Evolutionary conservation across 306 rosid species (phyloP).

Genomic region (Nissolia schottii): DNA sequence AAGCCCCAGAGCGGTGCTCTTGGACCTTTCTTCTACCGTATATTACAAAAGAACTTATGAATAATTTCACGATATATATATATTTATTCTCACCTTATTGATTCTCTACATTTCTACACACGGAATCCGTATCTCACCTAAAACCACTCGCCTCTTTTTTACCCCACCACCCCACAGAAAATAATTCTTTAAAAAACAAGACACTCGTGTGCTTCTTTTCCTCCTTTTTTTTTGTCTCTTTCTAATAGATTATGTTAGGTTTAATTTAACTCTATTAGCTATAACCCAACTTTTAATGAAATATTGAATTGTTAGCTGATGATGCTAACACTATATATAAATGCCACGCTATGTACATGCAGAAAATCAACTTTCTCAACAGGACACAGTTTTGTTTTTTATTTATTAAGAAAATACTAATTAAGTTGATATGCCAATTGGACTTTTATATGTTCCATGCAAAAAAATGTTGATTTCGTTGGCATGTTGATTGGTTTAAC

Average conservation of each 20-base stretch:
- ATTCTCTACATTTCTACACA: neutral
- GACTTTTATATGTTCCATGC: neutral
- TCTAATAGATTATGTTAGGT: conserved; percentile 2
- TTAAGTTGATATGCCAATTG: neutral
- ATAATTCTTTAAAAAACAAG: neutral
- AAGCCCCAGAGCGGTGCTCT: conserved; percentile 72
- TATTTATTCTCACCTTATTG: neutral
- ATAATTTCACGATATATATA: neutral
- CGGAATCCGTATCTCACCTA: conserved; percentile 24
- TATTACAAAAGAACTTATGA: neutral
- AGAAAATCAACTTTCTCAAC: neutral
- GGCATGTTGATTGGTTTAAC: neutral
- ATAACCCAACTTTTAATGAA: neutral
- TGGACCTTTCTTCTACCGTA: conserved; percentile 62
- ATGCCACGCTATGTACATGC: neutral
- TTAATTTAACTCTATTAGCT: conserved; percentile 19
- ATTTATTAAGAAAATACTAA: neutral
- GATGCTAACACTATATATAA: neutral
- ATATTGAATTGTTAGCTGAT: neutral
- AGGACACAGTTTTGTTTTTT: neutral
- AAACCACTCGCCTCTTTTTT: conserved; percentile 13
- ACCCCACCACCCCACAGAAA: neutral
- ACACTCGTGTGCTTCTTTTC: neutral
- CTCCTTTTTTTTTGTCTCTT: neutral
- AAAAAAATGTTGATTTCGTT: neutral